Evolutionary conservation across 768 basidiomycete species (phyloP).

Genomic region (Lactarius indigo): DNA sequence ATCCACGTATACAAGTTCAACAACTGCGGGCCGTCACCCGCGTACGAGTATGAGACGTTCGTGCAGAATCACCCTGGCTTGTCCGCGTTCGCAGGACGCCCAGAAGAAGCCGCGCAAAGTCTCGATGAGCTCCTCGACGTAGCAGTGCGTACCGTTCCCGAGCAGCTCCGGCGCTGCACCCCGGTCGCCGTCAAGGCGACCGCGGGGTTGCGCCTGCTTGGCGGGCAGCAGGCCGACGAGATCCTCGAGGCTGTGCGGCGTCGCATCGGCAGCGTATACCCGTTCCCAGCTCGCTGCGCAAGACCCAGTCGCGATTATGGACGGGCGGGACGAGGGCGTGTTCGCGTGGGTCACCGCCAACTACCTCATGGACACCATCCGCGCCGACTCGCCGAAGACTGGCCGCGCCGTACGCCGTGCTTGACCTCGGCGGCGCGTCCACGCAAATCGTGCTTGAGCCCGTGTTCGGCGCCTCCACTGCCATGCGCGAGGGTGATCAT

Average conservation of each 20-base stretch:
- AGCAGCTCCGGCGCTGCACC: constrained; percentile 61
- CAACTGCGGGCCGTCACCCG: constrained; percentile 72
- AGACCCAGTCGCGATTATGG: constrained; percentile 85
- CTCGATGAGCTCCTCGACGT: constrained; percentile 78
- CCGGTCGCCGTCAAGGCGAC: constrained; percentile 92
- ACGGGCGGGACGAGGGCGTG: constrained; percentile 95
- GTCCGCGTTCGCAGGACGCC: constrained; percentile 54
- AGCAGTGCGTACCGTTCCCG: constrained; percentile 76
- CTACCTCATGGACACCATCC: constrained; percentile 78
- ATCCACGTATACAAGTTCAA: constrained; percentile 99
- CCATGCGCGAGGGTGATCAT: constrained; percentile 80
- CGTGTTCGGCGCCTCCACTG: constrained; percentile 43
- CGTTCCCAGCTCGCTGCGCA: constrained; percentile 61
- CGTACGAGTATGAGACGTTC: constrained; percentile 94
- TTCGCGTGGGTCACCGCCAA: constrained; percentile 99
- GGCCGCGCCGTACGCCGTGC: constrained; percentile 74
- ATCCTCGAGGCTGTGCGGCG: constrained; percentile 73
- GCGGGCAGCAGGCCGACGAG: constrained; percentile 53
- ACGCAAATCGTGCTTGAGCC: constrained; percentile 99
- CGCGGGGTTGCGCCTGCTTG: constrained; percentile 78
- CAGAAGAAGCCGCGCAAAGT: constrained; percentile 69
- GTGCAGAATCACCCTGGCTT: constrained; percentile 77
- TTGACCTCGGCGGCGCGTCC: constrained; percentile 95
- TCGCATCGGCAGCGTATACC: constrained; percentile 55
- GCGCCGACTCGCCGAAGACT: constrained; percentile 44